Evolutionary conservation across 148 eudicot genomes (phyloP), one percentile per base, ranked within the genome.

Genomic region (Persicaria maculosa): DNA sequence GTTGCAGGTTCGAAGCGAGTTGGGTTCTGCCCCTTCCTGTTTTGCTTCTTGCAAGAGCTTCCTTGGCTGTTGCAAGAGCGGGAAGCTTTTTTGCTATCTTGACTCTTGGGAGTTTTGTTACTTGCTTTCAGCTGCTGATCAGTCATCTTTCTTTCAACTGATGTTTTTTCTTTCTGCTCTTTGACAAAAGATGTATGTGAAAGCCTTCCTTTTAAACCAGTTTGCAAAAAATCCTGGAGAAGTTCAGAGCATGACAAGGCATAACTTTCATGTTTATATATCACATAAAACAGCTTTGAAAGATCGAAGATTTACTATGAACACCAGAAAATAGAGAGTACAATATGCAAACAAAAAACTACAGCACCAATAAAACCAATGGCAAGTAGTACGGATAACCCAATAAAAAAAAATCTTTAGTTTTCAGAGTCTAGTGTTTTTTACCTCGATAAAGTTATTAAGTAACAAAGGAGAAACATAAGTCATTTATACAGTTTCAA

Each of bases 21-120:
- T 22, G 85, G 85, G 72, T 81, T 79, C 75, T 77, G 81, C 36
- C 75, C 79, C 58, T 84, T 84, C 64, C 85, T 81, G 79, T 45
- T 72, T 48, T 72, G 87, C 76, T 81, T 84, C 75, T 65, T 65
- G 70, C 57, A 79, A n/a, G 85, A 36, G 10, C 16, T 74, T 45
- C 71, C 70, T 15, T 76, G 82, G 54, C 72, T 76, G 74, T 50
- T 84, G 25, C 75, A 78, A 74, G 75, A 72, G 19, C 75, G 48
- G 48, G 72, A 20, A 44, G 73, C 74, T 77, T 72, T 84, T 71
- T 74, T 81, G 73, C 45, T 68, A 5, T 81, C 87, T 12, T 74
- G 88, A 68, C 72, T 79, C 54, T 79, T 85, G 46, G 78, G 17
- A 36, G 50, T 43, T 79, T 70, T 80, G 68, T 76, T 80, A 72